Percentiles rank a stretch among this genome's conserved stretches.
Evolutionary conservation across 1,139 yeast genomes (phyloP).

Genomic region (Taphrina deformans): DNA sequence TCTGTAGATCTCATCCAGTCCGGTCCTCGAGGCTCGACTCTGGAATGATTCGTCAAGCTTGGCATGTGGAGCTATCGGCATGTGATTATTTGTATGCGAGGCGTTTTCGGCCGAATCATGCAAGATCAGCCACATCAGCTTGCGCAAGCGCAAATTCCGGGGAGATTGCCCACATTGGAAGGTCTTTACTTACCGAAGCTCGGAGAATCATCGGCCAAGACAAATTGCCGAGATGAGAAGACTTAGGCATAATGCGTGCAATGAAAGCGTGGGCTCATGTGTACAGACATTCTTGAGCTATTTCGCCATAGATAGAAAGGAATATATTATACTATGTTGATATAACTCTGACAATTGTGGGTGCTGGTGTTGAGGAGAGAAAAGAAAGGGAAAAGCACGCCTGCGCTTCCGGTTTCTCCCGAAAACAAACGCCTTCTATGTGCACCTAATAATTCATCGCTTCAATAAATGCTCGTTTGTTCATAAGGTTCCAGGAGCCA

Average conservation of each 20-base stretch:
- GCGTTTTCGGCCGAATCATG: not conserved
- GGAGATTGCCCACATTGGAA: not conserved
- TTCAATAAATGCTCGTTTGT: not conserved
- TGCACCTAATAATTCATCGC: not conserved
- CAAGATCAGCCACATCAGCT: not conserved
- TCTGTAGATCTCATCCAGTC: not conserved
- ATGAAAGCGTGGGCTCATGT: no score
- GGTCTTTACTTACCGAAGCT: not conserved
- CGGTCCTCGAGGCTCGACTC: no score
- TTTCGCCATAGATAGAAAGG: not conserved
- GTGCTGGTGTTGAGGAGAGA: not conserved
- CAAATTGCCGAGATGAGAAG: not conserved
- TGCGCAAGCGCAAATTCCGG: not conserved
- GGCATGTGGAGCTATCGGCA: not conserved
- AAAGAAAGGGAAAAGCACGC: not conserved
- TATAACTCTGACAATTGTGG: no score
- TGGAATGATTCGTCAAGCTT: no score
- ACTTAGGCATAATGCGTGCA: no score
- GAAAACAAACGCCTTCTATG: not conserved
- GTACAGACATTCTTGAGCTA: no score
- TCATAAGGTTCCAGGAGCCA: not conserved
- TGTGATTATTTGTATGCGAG: not conserved
- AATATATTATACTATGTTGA: not conserved
- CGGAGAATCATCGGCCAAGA: not conserved
- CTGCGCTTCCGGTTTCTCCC: conserved; percentile 7